These are phyloP conservation scores for Knoxdaviesia capensis DNA, from an alignment of 2,329 filamentous ascomycete genomes.

Conservation along the genomic window DNA sequence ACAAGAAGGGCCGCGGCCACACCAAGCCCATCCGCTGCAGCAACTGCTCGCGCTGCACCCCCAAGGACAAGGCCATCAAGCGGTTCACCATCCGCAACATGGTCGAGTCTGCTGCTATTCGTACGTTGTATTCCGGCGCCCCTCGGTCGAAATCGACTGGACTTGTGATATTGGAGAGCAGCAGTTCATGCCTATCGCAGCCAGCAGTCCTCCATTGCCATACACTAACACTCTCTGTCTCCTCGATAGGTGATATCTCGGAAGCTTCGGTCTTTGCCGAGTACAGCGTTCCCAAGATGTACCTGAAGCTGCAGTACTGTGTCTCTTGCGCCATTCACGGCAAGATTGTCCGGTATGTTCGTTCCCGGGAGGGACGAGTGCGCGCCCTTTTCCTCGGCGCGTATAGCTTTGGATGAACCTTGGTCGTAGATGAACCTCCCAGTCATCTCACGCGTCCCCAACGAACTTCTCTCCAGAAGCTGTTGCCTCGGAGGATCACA, in stretches of 20 bases:
- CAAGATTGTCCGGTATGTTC: constrained; percentile 99
- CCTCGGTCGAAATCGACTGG: not conserved
- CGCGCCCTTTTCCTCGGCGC: constrained; percentile 8
- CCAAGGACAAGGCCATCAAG: constrained; percentile 99
- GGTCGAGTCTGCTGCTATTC: constrained; percentile 98
- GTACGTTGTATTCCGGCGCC: constrained; percentile 38
- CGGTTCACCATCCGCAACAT: constrained; percentile 99
- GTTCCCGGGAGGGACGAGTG: constrained; percentile 39
- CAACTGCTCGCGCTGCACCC: constrained; percentile 66
- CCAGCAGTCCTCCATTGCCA: not conserved
- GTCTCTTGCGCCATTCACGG: constrained; percentile 99
- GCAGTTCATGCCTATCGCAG: not conserved
- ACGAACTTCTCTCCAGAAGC: too few relatives aligned
- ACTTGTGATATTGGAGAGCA: constrained; percentile 4
- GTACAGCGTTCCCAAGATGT: constrained; percentile 99
- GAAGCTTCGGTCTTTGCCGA: constrained; percentile 98
- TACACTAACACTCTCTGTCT: not conserved
- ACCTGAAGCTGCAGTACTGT: constrained; percentile 99
- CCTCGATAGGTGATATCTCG: constrained; percentile 81
- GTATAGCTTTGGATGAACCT: constrained; percentile 29
- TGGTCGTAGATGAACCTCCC: constrained; percentile 27
- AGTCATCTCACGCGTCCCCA: constrained; percentile 4
- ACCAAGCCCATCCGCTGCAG: constrained; percentile 89
- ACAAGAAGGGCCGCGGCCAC: constrained; percentile 99
- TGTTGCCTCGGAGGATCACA: too few relatives aligned